Conservation (phyloP, 371 early-diverging fungal genomes). For the Syncephalastrum racemosum region DNA sequence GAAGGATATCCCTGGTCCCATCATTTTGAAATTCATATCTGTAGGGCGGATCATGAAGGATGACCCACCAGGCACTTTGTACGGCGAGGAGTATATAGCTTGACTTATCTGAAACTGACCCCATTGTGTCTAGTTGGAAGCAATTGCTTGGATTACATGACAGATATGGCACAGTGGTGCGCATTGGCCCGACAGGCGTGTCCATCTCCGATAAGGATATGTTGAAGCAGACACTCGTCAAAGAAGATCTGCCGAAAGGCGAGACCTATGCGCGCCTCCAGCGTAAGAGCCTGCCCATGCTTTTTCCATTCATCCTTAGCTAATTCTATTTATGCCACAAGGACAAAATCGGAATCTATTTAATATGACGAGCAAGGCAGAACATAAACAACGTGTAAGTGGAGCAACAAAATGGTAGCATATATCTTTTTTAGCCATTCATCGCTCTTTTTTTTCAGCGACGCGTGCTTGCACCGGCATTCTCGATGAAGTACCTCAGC, state of each 20-base stretch:
- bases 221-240: slow-evolving; percentile 18
- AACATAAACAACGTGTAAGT: slow-evolving; percentile 36
- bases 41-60: not conserved
- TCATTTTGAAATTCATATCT: not conserved
- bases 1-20: not conserved
- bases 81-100: not conserved
- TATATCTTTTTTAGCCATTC: not conserved
- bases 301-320: not conserved
- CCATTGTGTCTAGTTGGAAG: not conserved
- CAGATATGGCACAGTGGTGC: slow-evolving; percentile 16
- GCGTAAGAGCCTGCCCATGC: not conserved
- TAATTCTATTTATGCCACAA: slow-evolving; percentile 4
- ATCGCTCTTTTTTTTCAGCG: slow-evolving; percentile 18
- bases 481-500: slow-evolving; percentile 38
- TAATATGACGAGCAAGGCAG: slow-evolving; percentile 21
- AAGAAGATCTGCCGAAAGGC: slow-evolving; percentile 8
- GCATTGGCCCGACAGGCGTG: slow-evolving; percentile 5
- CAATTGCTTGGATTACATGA: not conserved
- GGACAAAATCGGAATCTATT: slow-evolving; percentile 22
- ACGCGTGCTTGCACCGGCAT: slow-evolving; percentile 46
- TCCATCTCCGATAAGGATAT: slow-evolving; percentile 20
- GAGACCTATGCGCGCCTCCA: not conserved
- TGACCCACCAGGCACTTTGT: not conserved
- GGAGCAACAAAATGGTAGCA: not conserved
- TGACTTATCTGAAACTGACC: too few relatives aligned